Percentiles rank a stretch among this genome's conserved stretches.
Evolutionary conservation across 2,329 filamentous ascomycete species (phyloP).

Genomic region (Thyridium curvatum): DNA sequence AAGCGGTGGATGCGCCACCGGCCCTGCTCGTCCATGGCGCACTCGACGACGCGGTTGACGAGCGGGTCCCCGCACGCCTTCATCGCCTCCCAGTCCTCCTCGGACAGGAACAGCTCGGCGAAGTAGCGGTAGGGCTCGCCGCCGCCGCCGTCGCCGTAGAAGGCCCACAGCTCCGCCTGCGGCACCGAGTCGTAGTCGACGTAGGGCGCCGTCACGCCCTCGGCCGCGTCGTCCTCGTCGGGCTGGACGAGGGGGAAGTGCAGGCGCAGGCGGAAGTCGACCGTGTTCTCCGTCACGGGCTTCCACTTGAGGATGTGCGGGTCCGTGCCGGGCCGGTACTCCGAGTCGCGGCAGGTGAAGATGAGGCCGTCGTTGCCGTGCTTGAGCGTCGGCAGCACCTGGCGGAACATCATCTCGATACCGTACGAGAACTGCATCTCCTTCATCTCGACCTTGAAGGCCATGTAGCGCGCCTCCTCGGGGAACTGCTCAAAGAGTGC

Average conservation of each 20-base stretch:
- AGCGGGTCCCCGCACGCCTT: constrained; percentile 69
- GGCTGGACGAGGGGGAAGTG: constrained; percentile 66
- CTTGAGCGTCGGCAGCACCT: constrained; percentile 74
- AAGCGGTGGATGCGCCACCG: constrained; percentile 86
- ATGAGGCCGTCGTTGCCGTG: constrained; percentile 97
- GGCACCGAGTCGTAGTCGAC: constrained; percentile 78
- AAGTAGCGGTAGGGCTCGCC: constrained; percentile 56
- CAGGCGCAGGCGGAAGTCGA: constrained; percentile 81
- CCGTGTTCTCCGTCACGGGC: constrained; percentile 86
- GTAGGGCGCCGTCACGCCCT: constrained; percentile 56
- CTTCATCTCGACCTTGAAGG: constrained; percentile 83
- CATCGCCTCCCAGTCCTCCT: constrained; percentile 76
- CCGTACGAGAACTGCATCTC: constrained; percentile 84
- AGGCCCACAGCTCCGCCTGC: constrained; percentile 64
- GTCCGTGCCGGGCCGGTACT: constrained; percentile 88
- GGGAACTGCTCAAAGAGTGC: constrained; percentile 59
- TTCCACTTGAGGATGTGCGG: constrained; percentile 97
- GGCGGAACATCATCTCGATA: constrained; percentile 85
- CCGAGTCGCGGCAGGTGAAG: constrained; percentile 86
- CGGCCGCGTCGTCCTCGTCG: constrained; percentile 59
- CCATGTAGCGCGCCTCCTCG: constrained; percentile 61
- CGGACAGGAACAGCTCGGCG: constrained; percentile 60
- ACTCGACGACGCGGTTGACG: constrained; percentile 87
- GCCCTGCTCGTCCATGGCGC: constrained; percentile 67
- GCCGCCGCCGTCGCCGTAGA: constrained; percentile 52